Evolutionary conservation across 75 land plant genomes (phyloP), one percentile per base, ranked within the genome.

Genomic region (Pinus taeda): DNA sequence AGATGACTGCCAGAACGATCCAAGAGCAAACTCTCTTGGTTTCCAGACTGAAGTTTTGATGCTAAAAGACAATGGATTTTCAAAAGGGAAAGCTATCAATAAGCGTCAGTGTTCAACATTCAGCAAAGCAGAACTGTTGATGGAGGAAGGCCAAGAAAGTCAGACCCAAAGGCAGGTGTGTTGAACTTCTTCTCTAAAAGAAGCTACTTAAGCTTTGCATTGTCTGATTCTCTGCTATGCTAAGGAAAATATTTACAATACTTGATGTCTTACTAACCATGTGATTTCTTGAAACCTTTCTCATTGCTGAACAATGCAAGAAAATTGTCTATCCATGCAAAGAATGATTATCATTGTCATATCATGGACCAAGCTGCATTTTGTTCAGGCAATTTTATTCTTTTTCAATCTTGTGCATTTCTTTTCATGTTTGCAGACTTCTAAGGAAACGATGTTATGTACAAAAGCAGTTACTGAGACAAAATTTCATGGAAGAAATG

Each of bases 401-500:
- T 71, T 22, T 1, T 71, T 20, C 24, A 4, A 49, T 71, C 55
- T n/a, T 71, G 14, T 20, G 2, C 20, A 8, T 45, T 42, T 45
- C 0, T 45, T 45, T 71, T 42, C 55, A 53, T 49, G 30, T 73
- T 72, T 55, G 57, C 74, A 73, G 74, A 26, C 33, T 15, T 22
- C 29, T 24, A 45, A 55, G 45, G 21, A 55, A 24, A 73, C 18
- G 18, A 22, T 73, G 57, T 4, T 56, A 6, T 29, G 39, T 55
- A 55, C 74, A 39, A 42, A 73, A 14, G 21, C 74, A 56, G 58
- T 73, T 73, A 26, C 74, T 73, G 58, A 73, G 57, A 73, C 57
- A 73, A 73, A 53, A 57, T 55, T 29, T 22, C 36, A 53, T 73
- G 55, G 58, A 57, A 57, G 58, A 73, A 73, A 73, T 73, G 26